Percentiles rank a stretch among this genome's conserved stretches.
Evolutionary conservation across 345 rosid genomes (phyloP).

Genomic region (Euclidium syriacum): DNA sequence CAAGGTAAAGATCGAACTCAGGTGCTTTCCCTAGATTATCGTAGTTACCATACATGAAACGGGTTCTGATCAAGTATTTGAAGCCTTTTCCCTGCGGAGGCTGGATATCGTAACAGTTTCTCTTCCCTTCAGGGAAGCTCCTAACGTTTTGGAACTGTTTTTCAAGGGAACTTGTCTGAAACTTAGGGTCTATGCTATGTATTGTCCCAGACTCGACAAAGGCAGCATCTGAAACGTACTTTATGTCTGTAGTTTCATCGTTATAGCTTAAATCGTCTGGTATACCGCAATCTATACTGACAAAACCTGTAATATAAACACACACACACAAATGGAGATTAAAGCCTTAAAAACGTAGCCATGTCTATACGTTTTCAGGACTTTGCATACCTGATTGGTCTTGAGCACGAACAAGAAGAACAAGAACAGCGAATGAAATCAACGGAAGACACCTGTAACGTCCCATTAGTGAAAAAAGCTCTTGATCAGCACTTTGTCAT

Average conservation of each 20-base stretch:
- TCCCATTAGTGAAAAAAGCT: slow-evolving; percentile 6
- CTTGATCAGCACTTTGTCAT: slow-evolving; percentile 6
- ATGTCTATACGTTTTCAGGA: neutral
- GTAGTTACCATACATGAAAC: slow-evolving; percentile 52
- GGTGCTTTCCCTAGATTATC: slow-evolving; percentile 32
- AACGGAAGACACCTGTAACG: neutral
- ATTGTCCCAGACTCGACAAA: slow-evolving; percentile 29
- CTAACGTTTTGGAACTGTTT: slow-evolving; percentile 27
- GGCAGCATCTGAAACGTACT: slow-evolving; percentile 29
- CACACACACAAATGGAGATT: neutral
- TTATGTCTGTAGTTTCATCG: slow-evolving; percentile 27
- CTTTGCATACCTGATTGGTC: slow-evolving; percentile 31
- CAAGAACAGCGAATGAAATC: slow-evolving; percentile 4
- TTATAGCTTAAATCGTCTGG: slow-evolving; percentile 23
- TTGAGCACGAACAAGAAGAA: slow-evolving; percentile 19
- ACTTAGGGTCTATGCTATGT: slow-evolving; percentile 8
- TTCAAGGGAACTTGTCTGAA: neutral
- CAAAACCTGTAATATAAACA: slow-evolving; percentile 26
- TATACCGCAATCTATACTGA: slow-evolving; percentile 40
- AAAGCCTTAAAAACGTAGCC: neutral
- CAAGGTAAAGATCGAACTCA: slow-evolving; percentile 46
- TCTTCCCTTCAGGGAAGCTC: slow-evolving; percentile 34
- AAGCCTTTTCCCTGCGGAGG: slow-evolving; percentile 18
- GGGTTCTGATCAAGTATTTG: slow-evolving; percentile 44
- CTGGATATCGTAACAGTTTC: slow-evolving; percentile 32